Base-by-base conservation (phyloP, 805 yeast species). In the Yarrowia bubula region DNA sequence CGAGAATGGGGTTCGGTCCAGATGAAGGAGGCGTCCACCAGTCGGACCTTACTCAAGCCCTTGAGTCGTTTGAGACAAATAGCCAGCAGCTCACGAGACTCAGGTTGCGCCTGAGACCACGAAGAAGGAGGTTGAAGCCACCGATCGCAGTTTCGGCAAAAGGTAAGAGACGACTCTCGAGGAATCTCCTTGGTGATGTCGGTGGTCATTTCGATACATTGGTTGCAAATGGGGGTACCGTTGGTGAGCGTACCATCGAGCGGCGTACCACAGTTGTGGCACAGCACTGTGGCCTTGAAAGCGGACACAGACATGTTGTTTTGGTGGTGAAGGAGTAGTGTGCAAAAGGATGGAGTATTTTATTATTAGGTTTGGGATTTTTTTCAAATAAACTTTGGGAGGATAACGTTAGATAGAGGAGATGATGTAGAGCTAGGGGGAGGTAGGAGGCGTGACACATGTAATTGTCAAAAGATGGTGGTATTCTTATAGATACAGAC, bases 1-100 rank as follows among this genome's bases (percentile, higher is more conserved):
- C 97, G 86, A 38, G 97, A 91, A 76, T 92, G 98, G 1, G 98
- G 98, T 78, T 92, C 98, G 1, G 98, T 92, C 98, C 98, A 92
- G 67, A 92, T 86, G 73, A 92, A 92, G 1, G 91, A 84, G 2
- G 98, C 98, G 78, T 92, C 98, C 43, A 92, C 88, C 65, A 92
- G 80, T 70, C 97, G 80, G 50, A 92, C 95, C 73, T 91, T 92
- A 68, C 84, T 86, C 70, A 95, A 81, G 65, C 98, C 98, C 71
- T 89, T 90, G 72, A 95, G 81, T 74, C 93, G 85, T 77, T 93
- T 86, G 69, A 95, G 80, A 79, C 98, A 90, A 47, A 95, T 79
- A 1, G 99, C 98, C 68, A 95, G 80, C 63, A 95, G 80, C 76
- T 95, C 98, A 76, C 99, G 83, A 28, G 96, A 89, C 78, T 95